Base-by-base conservation (phyloP, 306 rosid genomes). In the Neltuma alba region DNA sequence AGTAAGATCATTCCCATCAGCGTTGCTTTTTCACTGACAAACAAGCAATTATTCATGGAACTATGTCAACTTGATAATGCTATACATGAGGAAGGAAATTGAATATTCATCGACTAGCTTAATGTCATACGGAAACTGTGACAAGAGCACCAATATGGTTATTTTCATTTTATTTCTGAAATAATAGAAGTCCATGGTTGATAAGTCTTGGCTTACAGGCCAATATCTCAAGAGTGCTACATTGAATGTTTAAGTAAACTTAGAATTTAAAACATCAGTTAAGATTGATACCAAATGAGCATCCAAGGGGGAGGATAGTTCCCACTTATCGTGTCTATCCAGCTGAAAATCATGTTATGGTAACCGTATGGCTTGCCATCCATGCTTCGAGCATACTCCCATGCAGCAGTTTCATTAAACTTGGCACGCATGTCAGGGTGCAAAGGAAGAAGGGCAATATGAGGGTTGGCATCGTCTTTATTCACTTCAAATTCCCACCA, bases 281-380 rank as follows among this genome's bases (percentile, higher is more conserved):
- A 42, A 21, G 67, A 83, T 54, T 31, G 67, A 57, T 91, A 94
- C 99, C 97, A 89, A 28, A 82, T 94, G 93, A 73, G 99, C 91
- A 88, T 94, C 99, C 87, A 94, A 82, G 15, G 99, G 28, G 99
- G 97, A n/a, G 99, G 99, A 84, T 91, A 94, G 85, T 94, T 94
- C 44, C 71, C 90, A n/a, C 6, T 77, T 57, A 80, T 41, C 57
- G 99, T 94, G 77, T 94, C 99, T 74, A 94, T 94, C 99, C 99
- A 94, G 87, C 97, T 91, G 88, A 94, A 94, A 82, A 94, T 88
- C 94, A 94, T 41, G 84, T 94, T 94, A 82, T 94, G 99, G 87
- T 89, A 94, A 81, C 99, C 99, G 85, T 92, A 94, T 0, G 95
- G 97, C 72, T 86, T 81, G 40, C 97, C 97, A 37, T 41, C 84